Conservation (phyloP, 441 rosid genomes). For the Gossypium schwendimanii region DNA sequence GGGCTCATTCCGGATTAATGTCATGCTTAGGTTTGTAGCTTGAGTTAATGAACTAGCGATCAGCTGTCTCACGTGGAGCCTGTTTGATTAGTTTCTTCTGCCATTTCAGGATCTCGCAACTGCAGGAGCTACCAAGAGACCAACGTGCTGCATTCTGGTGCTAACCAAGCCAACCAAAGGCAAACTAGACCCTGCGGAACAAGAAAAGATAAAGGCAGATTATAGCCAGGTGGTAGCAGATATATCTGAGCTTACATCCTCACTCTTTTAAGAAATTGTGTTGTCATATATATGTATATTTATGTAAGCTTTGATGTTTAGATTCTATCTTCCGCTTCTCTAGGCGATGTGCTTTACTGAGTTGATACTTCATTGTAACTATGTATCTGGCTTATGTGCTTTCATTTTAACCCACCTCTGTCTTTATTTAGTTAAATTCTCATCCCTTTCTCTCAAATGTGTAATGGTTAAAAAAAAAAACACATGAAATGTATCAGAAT, state of each 20-base stretch:
- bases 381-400: not conserved
- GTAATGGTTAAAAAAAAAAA: not conserved
- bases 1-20: not conserved
- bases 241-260: conserved; percentile 1
- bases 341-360: conserved; percentile 17
- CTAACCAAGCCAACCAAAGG: conserved; percentile 25
- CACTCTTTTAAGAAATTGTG: conserved; percentile 17
- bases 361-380: not conserved
- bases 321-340: not conserved
- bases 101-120: conserved; percentile 28
- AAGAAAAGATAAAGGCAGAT: conserved; percentile 9
- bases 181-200: conserved; percentile 16
- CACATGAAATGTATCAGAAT: not conserved
- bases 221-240: conserved; percentile 8
- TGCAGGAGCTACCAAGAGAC: conserved; percentile 34
- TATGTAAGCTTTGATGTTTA: conserved; percentile 5
- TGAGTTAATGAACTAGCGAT: not conserved
- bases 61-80: not conserved
- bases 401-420: not conserved
- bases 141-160: conserved; percentile 31
- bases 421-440: not conserved
- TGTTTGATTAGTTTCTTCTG: not conserved
- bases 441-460: not conserved
- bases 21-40: not conserved
- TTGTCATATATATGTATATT: not conserved